phyloP scores from a whole-genome alignment of 371 early-diverging fungal species.

The Mortierella sp. region DNA sequence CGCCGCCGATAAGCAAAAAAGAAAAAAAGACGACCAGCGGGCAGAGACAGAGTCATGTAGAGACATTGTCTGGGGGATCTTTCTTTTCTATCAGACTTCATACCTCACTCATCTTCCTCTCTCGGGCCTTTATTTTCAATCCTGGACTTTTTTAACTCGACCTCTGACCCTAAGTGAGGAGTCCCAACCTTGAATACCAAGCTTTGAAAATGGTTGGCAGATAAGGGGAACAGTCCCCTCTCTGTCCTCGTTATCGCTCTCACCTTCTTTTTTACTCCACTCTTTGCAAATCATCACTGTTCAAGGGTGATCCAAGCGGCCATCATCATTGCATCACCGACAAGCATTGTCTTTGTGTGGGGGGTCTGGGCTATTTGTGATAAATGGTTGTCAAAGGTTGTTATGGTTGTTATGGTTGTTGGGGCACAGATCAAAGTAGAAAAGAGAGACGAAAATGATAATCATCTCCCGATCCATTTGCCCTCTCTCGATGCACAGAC shows the following conservation, averaged over 20 bases:
- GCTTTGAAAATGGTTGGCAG: background rate
- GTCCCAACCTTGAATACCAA: slow-evolving; percentile 5
- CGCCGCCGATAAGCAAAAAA: too few relatives aligned
- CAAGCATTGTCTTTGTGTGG: background rate
- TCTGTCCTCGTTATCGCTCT: slow-evolving; percentile 3
- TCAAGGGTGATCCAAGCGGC: background rate
- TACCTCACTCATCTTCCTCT: background rate
- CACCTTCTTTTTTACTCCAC: background rate
- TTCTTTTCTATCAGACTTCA: background rate
- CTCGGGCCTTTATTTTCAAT: background rate
- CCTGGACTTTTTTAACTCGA: slow-evolving; percentile 11
- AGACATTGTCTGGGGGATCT: background rate
- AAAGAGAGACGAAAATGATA: background rate
- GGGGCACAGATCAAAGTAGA: too few relatives aligned
- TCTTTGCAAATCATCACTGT: background rate
- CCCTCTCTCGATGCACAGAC: background rate
- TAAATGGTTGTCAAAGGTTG: background rate
- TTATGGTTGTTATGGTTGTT: too few relatives aligned
- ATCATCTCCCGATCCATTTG: background rate
- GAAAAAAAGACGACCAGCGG: background rate
- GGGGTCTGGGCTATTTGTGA: background rate
- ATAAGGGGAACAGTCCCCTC: background rate
- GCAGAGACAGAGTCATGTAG: background rate
- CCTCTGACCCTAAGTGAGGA: background rate
- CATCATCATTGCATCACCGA: slow-evolving; percentile 9